These are phyloP conservation scores for Helicocarpus griseus DNA, from an alignment of 2,329 filamentous ascomycete genomes.

Conservation along the genomic window DNA sequence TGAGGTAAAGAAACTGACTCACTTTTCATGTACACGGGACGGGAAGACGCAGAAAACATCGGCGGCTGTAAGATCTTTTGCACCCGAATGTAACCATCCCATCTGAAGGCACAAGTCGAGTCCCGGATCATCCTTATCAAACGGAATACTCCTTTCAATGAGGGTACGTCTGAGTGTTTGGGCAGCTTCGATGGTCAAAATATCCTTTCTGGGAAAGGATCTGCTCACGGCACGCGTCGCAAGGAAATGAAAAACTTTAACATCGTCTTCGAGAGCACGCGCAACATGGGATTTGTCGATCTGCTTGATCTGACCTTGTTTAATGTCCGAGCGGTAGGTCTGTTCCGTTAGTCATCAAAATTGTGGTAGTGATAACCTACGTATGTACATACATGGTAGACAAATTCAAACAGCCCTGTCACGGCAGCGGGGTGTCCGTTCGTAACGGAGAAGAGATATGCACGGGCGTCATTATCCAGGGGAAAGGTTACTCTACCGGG, in stretches of 20 bases:
- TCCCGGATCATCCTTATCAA: neutral
- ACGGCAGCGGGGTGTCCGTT: conserved; percentile 9
- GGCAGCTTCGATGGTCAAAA: conserved; percentile 4
- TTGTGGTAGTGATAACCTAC: neutral
- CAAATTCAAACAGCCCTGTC: neutral
- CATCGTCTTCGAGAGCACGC: conserved; percentile 3
- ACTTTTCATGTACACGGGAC: conserved; percentile 6
- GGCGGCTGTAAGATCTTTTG: neutral
- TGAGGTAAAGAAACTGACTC: neutral
- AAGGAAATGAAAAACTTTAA: conserved; percentile 3
- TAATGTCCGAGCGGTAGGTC: conserved; percentile 6
- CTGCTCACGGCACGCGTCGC: conserved; percentile 3
- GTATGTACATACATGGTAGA: conserved; percentile 4
- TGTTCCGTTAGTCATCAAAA: neutral
- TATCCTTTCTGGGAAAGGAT: conserved; percentile 3
- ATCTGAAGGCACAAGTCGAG: neutral
- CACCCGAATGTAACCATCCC: conserved; percentile 5
- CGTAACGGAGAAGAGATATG: neutral
- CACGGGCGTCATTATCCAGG: neutral
- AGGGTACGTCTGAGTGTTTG: conserved; percentile 8
- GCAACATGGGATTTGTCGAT: conserved; percentile 3
- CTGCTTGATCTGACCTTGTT: conserved; percentile 3
- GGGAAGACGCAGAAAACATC: conserved; percentile 3
- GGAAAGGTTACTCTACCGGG: neutral
- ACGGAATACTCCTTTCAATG: conserved; percentile 6